These are phyloP conservation scores for Aristolochia contorta DNA, from an alignment of 164 flowering plant genomes.

Conservation along the genomic window DNA sequence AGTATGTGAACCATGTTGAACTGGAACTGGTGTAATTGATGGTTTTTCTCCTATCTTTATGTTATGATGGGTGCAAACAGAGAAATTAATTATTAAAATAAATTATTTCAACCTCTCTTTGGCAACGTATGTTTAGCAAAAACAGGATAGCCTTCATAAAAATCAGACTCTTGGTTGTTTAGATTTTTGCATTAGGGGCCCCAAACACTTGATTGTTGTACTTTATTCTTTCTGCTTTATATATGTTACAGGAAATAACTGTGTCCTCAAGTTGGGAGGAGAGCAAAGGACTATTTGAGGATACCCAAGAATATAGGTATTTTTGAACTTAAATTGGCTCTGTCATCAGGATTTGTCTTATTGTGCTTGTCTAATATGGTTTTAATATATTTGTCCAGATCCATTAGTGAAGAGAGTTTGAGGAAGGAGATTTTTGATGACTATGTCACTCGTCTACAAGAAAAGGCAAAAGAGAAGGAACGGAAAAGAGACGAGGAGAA, in stretches of 20 bases:
- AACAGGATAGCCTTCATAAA: too few relatives aligned
- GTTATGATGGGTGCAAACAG: too few relatives aligned
- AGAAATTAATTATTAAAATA: too few relatives aligned
- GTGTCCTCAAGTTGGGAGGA: constrained; percentile 83
- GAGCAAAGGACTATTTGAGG: constrained; percentile 58
- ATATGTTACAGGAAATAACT: constrained; percentile 54
- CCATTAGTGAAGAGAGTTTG: constrained; percentile 37
- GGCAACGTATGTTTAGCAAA: too few relatives aligned
- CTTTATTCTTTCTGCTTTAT: not conserved
- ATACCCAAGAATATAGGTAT: constrained; percentile 78
- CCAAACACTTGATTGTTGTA: not conserved
- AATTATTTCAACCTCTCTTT: too few relatives aligned
- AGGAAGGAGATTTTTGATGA: constrained; percentile 70
- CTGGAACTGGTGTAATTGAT: too few relatives aligned
- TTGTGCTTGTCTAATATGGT: too few relatives aligned
- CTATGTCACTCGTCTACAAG: constrained; percentile 54
- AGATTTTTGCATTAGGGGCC: not conserved
- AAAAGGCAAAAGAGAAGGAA: constrained; percentile 86
- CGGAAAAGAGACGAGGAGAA: constrained; percentile 93
- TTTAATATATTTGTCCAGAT: not conserved
- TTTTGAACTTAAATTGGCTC: not conserved
- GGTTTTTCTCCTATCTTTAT: too few relatives aligned
- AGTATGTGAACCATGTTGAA: too few relatives aligned
- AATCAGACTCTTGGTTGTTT: not conserved
- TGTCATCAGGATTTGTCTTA: too few relatives aligned